phyloP scores from a whole-genome alignment of 371 early-diverging fungal genomes.

The Mortierella sp. region DNA sequence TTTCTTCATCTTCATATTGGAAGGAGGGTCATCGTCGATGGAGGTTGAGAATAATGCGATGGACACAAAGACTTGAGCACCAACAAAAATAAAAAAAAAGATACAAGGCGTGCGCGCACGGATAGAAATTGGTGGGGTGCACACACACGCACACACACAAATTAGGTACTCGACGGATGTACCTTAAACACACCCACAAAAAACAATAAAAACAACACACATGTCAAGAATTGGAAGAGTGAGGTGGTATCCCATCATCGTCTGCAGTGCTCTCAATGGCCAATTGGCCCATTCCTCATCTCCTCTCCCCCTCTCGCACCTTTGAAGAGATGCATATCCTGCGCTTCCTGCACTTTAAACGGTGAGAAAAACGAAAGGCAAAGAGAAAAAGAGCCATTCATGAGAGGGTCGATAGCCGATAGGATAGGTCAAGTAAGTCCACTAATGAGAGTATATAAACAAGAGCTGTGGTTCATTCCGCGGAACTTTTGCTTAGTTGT shows the following conservation, averaged over 20 bases:
- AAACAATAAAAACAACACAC: not conserved
- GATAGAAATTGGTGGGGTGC: not conserved
- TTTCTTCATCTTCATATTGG: not conserved
- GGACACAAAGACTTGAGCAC: not conserved
- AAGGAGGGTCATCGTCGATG: no score
- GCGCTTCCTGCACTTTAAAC: not conserved
- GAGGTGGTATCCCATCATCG: not conserved
- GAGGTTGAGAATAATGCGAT: not conserved
- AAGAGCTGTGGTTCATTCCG: no score
- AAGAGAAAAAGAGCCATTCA: no score
- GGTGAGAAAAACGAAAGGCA: no score
- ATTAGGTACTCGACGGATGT: not conserved
- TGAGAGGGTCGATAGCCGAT: no score
- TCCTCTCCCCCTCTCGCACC: not conserved
- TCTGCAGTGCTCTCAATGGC: not conserved
- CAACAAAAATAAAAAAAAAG: not conserved
- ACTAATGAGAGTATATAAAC: no score
- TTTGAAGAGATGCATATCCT: not conserved
- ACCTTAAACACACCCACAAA: not conserved
- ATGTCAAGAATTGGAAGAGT: not conserved
- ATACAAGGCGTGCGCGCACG: not conserved
- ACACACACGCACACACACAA: not conserved
- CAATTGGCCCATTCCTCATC: not conserved
- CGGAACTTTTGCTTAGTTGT: constrained; percentile 4
- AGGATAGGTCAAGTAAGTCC: no score